These are phyloP conservation scores for Cyanidioschyzon merolae DNA, from an alignment of 23 red algal species.

Conservation along the genomic window DNA sequence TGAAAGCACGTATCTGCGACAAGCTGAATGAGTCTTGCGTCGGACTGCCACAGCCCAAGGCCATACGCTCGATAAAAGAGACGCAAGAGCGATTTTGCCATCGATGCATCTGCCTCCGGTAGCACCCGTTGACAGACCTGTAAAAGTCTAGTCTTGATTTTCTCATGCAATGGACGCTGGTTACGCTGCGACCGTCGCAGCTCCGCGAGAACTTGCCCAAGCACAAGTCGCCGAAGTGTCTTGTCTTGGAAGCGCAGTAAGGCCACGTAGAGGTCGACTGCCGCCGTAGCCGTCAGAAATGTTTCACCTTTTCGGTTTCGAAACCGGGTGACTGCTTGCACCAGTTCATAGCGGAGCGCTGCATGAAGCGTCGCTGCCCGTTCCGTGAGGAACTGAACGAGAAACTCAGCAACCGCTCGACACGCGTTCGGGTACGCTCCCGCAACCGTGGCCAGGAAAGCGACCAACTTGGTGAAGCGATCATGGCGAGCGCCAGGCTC, in stretches of 20 bases:
- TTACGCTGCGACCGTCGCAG: background rate
- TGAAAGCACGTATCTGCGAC: constrained; percentile 70
- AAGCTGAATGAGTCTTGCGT: constrained; percentile 60
- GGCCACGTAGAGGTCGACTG: background rate
- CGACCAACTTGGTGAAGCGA: background rate
- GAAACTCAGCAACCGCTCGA: background rate
- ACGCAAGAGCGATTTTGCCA: constrained; percentile 48
- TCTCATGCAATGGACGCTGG: background rate
- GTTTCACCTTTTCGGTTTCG: background rate
- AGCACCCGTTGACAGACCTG: background rate
- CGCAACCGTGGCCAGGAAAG: background rate
- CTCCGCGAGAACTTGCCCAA: background rate
- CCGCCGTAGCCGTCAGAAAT: background rate
- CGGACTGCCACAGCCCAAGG: constrained; percentile 45
- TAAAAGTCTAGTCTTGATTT: background rate
- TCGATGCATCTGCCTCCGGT: constrained; percentile 2
- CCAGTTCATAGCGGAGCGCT: background rate
- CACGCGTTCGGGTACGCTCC: background rate
- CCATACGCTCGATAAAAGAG: constrained; percentile 50
- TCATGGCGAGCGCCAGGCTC: background rate
- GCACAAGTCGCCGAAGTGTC: background rate
- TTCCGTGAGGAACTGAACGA: background rate
- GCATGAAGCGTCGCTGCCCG: background rate
- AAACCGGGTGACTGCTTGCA: background rate
- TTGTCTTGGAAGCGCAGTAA: background rate